Evolutionary conservation across 805 yeast genomes (phyloP).

Genomic region (Lachancea kluyveri): DNA sequence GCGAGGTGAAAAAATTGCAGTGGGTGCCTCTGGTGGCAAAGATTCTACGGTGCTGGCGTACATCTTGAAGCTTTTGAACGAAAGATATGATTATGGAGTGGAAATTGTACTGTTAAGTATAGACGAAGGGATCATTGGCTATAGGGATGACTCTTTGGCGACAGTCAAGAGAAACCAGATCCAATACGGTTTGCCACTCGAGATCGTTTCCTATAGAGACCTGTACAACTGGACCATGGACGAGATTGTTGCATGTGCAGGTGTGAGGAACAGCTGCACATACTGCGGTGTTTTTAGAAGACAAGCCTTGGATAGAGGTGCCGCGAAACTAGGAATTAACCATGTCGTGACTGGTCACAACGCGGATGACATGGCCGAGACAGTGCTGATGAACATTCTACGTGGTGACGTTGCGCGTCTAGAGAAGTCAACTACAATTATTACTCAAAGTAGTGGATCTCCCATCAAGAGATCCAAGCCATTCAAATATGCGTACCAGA

Average conservation of each 20-base stretch:
- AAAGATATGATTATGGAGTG: conserved; percentile 83
- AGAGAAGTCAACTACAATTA: conserved; percentile 79
- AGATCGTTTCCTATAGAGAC: conserved; percentile 79
- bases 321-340: conserved; percentile 71
- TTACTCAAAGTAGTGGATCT: conserved; percentile 77
- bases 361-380: conserved; percentile 99
- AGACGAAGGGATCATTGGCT: conserved; percentile 96
- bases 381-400: conserved; percentile 87
- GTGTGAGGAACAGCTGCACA: conserved; percentile 90
- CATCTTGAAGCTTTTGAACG: conserved; percentile 79
- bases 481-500: conserved; percentile 90
- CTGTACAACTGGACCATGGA: conserved; percentile 98
- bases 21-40: conserved; percentile 98
- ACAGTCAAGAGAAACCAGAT: conserved; percentile 89
- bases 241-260: conserved; percentile 91
- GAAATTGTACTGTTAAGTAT: conserved; percentile 75
- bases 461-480: conserved; percentile 94
- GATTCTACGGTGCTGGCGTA: conserved; percentile 95
- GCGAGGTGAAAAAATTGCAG: conserved; percentile 84
- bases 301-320: conserved; percentile 96
- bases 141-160: conserved; percentile 93
- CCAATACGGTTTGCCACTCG: conserved; percentile 76
- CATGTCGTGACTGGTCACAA: conserved; percentile 98
- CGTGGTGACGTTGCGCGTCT: conserved; percentile 95
- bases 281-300: conserved; percentile 97